phyloP scores from a whole-genome alignment of 345 rosid genomes.

The Capsella bursapastoris region DNA sequence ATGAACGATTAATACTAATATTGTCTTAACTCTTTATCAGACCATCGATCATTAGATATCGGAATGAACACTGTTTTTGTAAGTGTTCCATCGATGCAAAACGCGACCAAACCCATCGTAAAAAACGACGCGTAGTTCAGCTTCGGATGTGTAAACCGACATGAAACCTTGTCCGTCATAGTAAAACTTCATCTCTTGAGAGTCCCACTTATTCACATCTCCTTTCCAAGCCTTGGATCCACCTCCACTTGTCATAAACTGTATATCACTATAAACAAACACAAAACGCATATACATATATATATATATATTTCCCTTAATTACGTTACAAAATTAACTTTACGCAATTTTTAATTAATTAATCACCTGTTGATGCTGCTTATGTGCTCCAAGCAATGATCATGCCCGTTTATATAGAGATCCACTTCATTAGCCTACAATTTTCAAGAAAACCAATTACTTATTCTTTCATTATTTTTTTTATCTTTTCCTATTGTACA shows the following conservation, averaged over 20 bases:
- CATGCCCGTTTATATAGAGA: slow-evolving; percentile 79
- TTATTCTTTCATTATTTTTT: background rate
- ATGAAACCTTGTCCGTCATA: slow-evolving; percentile 88
- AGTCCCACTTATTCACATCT: slow-evolving; percentile 39
- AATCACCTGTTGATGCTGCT: slow-evolving; percentile 60
- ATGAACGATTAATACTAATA: background rate
- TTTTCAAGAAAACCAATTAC: background rate
- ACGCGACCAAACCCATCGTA: slow-evolving; percentile 58
- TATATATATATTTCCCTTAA: no score
- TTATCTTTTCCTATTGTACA: background rate
- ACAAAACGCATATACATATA: no score
- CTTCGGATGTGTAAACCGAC: slow-evolving; percentile 52
- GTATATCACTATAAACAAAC: slow-evolving; percentile 50
- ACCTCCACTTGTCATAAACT: slow-evolving; percentile 79
- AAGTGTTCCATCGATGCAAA: slow-evolving; percentile 57
- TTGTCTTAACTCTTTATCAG: background rate
- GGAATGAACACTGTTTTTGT: slow-evolving; percentile 29
- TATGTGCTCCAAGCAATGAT: slow-evolving; percentile 84
- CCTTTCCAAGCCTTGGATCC: slow-evolving; percentile 93
- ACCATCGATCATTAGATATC: slow-evolving; percentile 19
- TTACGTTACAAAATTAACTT: slow-evolving; percentile 14
- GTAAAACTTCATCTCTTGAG: slow-evolving; percentile 55
- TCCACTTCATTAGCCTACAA: slow-evolving; percentile 64
- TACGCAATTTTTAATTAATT: background rate
- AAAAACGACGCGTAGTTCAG: slow-evolving; percentile 46